These are phyloP conservation scores for Aspergillus homomorphus DNA, from an alignment of 495 filamentous ascomycete genomes.

Conservation along the genomic window DNA sequence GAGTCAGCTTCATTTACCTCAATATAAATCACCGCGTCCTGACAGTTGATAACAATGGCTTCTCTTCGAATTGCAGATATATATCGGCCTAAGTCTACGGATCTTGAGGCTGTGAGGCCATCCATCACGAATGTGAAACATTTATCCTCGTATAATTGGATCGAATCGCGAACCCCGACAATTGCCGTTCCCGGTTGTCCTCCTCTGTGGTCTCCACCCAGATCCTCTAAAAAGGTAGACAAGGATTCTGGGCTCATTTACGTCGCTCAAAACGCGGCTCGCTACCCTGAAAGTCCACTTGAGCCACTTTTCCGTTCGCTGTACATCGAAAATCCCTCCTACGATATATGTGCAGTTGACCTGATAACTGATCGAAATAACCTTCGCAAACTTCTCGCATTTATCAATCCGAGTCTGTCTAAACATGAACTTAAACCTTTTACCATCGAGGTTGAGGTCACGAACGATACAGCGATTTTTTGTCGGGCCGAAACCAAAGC, in stretches of 20 bases:
- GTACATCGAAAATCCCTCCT: conserved; percentile 38
- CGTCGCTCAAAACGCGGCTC: conserved; percentile 23
- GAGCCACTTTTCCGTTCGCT: conserved; percentile 52
- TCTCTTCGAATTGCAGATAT: no score
- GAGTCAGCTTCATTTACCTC: no score
- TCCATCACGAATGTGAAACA: conserved; percentile 40
- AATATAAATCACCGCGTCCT: no score
- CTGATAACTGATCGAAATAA: conserved; percentile 53
- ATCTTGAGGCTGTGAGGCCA: no score
- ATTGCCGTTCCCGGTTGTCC: conserved; percentile 26
- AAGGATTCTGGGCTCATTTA: conserved; percentile 20
- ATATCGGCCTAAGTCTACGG: no score
- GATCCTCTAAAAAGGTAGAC: not conserved
- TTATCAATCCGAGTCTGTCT: conserved; percentile 32
- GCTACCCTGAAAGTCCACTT: conserved; percentile 35
- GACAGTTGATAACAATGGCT: no score
- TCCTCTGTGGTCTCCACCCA: conserved; percentile 15
- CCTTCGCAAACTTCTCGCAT: conserved; percentile 50
- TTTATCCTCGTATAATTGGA: conserved; percentile 51
- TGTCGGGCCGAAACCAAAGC: conserved; percentile 34
- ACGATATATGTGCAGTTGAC: conserved; percentile 41
- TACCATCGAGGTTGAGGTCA: conserved; percentile 44
- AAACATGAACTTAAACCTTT: conserved; percentile 28
- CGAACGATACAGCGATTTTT: conserved; percentile 40
- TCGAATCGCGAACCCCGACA: conserved; percentile 28